These are phyloP conservation scores for Solanum bukasovii DNA, from an alignment of 257 asterid genomes.

Conservation along the genomic window DNA sequence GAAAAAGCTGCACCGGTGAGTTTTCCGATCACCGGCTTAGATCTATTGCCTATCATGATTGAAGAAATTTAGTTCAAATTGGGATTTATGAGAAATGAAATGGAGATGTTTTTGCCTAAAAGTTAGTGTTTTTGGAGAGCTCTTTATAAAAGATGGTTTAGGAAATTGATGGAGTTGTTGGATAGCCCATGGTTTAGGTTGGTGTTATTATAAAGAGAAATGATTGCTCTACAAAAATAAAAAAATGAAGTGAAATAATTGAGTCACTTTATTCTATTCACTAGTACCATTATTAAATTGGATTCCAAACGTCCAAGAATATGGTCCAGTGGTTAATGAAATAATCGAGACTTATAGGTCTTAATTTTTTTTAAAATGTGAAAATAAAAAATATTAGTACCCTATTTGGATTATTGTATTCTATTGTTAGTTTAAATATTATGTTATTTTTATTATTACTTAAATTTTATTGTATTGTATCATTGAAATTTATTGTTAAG, in stretches of 20 bases:
- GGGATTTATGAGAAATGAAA: background rate
- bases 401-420: too few species aligned
- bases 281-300: slow-evolving; percentile 14
- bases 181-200: slow-evolving; percentile 7
- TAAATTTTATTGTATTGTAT: too few species aligned
- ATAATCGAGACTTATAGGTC: too few species aligned
- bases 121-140: background rate
- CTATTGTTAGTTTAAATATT: too few species aligned
- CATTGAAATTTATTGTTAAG: background rate
- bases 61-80: background rate
- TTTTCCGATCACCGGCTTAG: slow-evolving; percentile 48
- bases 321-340: background rate
- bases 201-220: background rate
- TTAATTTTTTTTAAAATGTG: too few species aligned
- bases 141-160: slow-evolving; percentile 1
- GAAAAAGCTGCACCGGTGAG: slow-evolving; percentile 33
- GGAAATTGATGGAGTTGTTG: slow-evolving; percentile 2
- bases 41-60: slow-evolving; percentile 51
- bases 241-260: slow-evolving; percentile 15
- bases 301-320: background rate
- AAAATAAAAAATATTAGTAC: too few species aligned
- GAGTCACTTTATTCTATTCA: slow-evolving; percentile 31
- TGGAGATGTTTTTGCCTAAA: background rate
- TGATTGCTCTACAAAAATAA: background rate
- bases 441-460: too few species aligned